Conservation (phyloP, 2,329 filamentous ascomycete genomes). For the Botrytis deweyae region DNA sequence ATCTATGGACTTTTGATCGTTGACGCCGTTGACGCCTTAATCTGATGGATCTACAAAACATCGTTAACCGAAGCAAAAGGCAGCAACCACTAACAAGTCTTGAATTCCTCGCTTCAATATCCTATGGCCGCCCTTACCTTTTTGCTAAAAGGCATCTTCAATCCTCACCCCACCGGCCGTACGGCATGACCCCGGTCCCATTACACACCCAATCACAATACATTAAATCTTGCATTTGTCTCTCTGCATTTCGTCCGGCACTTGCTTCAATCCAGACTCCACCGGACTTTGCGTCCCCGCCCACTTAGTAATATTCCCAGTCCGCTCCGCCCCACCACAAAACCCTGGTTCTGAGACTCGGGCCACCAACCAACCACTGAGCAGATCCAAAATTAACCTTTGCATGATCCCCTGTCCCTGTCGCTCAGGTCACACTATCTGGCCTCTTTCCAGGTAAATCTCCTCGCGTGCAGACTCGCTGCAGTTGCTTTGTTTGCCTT, state of each 20-base stretch:
- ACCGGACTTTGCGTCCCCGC: neutral
- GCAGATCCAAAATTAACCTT: slow-evolving; percentile 1
- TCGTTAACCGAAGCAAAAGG: neutral
- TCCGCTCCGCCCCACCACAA: slow-evolving; percentile 8
- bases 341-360: neutral
- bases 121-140: slow-evolving; percentile 12
- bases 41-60: slow-evolving; percentile 2
- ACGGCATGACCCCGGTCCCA: slow-evolving; percentile 21
- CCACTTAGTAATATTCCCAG: neutral
- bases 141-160: neutral
- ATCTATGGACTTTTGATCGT: neutral
- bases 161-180: slow-evolving; percentile 6
- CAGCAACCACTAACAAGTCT: neutral
- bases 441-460: neutral
- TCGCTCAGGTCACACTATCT: neutral
- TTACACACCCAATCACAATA: slow-evolving; percentile 19
- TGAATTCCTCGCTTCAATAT: slow-evolving; percentile 11
- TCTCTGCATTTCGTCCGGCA: slow-evolving; percentile 14
- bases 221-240: neutral
- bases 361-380: neutral
- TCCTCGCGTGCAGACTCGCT: slow-evolving; percentile 6
- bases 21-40: slow-evolving; percentile 10
- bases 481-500: slow-evolving; percentile 15
- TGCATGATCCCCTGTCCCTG: neutral
- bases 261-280: slow-evolving; percentile 1